Base-by-base conservation (phyloP, 1,139 yeast genomes). In the Taphrina flavorubra region DNA sequence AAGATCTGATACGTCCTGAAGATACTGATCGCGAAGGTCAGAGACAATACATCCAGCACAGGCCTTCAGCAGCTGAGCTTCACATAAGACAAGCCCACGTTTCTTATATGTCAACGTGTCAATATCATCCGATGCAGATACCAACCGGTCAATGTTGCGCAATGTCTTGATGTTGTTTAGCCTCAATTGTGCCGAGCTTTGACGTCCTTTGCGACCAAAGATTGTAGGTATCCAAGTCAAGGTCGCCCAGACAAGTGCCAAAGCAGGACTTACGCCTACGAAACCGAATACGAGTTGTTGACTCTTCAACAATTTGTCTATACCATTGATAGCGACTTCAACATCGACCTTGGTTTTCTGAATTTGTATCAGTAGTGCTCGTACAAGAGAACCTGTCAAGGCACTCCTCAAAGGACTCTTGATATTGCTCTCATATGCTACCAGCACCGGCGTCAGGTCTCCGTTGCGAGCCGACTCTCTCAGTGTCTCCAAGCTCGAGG, bases 271-370 rank as follows among this genome's bases (percentile, higher is more conserved):
- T 6, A 95, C 87, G 0, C 97, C 96, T 34, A 94, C 90, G 51
- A 90, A 81, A 1, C 97, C 97, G 79, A 94, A 91, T 34, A 94
- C 95, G 66, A 94, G 83, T 77, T 94, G 97, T 79, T 94, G 99
- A 58, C 95, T 88, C 77, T 91, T 89, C 68, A 94, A 82, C 73
- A 94, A 81, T 77, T 90, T 88, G 78, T 94, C 98, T 72, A 94
- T 92, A 8, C 98, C 98, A 74, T 84, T 86, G 71, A 94, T 85
- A 0, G 97, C 98, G 8, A 92, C 81, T 44, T 90, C 94, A 2
- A 97, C 97, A 77, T 94, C 99, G 14, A 94, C 97, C 79, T 94
- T 94, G 14, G 97, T 89, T 78, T 94, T 94, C 77, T 94, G 99
- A 10, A 94, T 81, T 78, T 94, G 98, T 71, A 94, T 92, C 74